These are phyloP conservation scores for Neurospora sp. DNA, from an alignment of 2,329 filamentous ascomycete genomes.

Conservation along the genomic window DNA sequence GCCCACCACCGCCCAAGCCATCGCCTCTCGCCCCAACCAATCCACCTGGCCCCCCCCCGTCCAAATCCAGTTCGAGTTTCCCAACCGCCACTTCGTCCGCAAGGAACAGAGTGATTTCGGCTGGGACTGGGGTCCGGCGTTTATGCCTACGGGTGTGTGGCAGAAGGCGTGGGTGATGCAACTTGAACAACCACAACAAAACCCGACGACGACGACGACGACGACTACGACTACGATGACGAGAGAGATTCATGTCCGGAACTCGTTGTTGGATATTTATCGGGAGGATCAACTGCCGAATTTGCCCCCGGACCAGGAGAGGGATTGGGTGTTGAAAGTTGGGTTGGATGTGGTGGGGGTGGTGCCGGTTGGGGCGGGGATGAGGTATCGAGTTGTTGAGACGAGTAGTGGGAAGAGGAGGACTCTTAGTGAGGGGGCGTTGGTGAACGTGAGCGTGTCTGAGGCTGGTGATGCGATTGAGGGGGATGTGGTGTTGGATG, in stretches of 20 bases:
- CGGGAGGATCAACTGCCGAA: slow-evolving; percentile 48
- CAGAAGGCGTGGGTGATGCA: slow-evolving; percentile 36
- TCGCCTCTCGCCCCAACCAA: slow-evolving; percentile 38
- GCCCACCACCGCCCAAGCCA: slow-evolving; percentile 39
- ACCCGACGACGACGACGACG: too few species aligned
- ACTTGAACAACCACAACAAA: background rate
- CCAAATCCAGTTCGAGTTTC: slow-evolving; percentile 39
- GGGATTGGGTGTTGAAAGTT: slow-evolving; percentile 51
- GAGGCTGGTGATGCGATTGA: slow-evolving; percentile 34
- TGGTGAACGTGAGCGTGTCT: slow-evolving; percentile 27
- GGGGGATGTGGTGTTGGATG: slow-evolving; percentile 34
- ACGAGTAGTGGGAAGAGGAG: slow-evolving; percentile 29
- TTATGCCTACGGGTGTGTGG: slow-evolving; percentile 55
- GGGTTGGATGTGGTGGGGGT: slow-evolving; percentile 47
- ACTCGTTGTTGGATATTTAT: slow-evolving; percentile 49
- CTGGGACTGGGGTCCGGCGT: slow-evolving; percentile 54
- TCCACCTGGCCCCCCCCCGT: slow-evolving; percentile 40
- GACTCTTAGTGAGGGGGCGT: slow-evolving; percentile 25
- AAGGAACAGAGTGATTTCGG: slow-evolving; percentile 56
- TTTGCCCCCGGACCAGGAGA: slow-evolving; percentile 43
- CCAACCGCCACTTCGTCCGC: slow-evolving; percentile 44
- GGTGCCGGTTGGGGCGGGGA: slow-evolving; percentile 29
- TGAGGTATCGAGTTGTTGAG: slow-evolving; percentile 34
- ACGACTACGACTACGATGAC: too few species aligned
- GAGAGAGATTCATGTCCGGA: slow-evolving; percentile 6